Evolutionary conservation across 345 rosid genomes (phyloP).

Genomic region (Eucalyptus regnans): DNA sequence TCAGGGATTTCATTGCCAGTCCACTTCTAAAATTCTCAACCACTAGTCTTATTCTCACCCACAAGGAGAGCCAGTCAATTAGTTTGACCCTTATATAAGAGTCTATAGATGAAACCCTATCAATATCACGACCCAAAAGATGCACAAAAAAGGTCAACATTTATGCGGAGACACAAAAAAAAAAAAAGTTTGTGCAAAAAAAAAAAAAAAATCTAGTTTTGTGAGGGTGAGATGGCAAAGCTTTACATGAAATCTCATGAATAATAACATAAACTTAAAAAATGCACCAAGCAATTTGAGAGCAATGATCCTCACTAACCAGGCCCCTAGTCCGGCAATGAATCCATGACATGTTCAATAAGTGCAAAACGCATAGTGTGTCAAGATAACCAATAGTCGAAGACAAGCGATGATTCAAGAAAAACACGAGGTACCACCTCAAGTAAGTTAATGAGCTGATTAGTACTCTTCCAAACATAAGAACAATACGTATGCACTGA

Average conservation of each 20-base stretch:
- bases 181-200: no score
- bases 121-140: not conserved
- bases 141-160: not conserved
- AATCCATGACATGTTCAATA: not conserved
- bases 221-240: no score
- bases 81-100: not conserved
- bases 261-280: not conserved
- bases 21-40: not conserved
- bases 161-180: not conserved
- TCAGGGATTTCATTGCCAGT: not conserved
- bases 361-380: not conserved
- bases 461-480: not conserved
- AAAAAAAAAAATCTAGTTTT: no score
- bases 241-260: no score
- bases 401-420: not conserved
- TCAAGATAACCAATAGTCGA: not conserved
- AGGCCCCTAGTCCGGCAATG: fast-evolving
- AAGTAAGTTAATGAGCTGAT: not conserved
- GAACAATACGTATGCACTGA: not conserved
- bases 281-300: not conserved
- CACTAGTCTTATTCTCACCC: not conserved
- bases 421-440: not conserved
- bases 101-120: not conserved
- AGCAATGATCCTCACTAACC: not conserved
- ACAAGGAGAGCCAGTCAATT: not conserved